phyloP scores from a whole-genome alignment of 2,329 filamentous ascomycete genomes.

The Apiospora aurea region DNA sequence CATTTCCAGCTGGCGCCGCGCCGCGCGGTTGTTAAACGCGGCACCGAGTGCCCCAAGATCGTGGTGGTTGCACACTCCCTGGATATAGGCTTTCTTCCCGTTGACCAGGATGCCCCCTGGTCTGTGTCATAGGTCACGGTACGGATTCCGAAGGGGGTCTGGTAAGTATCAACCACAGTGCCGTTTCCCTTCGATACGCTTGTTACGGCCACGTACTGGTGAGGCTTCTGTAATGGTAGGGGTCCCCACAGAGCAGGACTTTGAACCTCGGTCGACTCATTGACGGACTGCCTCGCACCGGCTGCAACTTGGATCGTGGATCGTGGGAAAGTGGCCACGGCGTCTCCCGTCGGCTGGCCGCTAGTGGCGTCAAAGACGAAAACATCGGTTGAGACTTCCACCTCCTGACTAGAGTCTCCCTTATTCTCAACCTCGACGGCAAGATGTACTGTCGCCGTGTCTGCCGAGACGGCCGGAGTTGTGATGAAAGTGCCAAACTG shows the following conservation, averaged over 20 bases:
- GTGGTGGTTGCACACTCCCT: constrained; percentile 59
- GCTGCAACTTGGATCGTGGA: constrained; percentile 39
- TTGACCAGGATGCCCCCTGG: constrained; percentile 53
- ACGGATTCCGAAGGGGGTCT: constrained; percentile 59
- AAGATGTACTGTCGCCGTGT: constrained; percentile 53
- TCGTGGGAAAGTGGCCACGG: constrained; percentile 45
- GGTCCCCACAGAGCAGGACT: constrained; percentile 58
- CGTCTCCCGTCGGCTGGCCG: constrained; percentile 37
- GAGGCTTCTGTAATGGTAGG: constrained; percentile 51
- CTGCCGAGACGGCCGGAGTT: constrained; percentile 50
- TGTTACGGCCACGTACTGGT: constrained; percentile 56
- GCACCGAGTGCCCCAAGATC: constrained; percentile 58
- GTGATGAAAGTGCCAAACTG: constrained; percentile 59
- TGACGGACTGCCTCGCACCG: constrained; percentile 43
- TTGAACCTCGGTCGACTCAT: constrained; percentile 43
- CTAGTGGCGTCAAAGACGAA: constrained; percentile 46
- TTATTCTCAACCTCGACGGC: constrained; percentile 55
- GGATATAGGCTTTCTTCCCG: constrained; percentile 50
- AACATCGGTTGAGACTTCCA: constrained; percentile 51
- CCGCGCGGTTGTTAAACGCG: constrained; percentile 57
- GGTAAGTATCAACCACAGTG: constrained; percentile 48
- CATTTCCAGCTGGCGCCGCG: constrained; percentile 56
- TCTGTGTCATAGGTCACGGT: constrained; percentile 47
- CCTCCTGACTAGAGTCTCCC: constrained; percentile 37
- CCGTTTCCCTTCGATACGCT: constrained; percentile 36